phyloP scores from a whole-genome alignment of 2,329 filamentous ascomycete genomes.

The Fonsecaea erecta region DNA sequence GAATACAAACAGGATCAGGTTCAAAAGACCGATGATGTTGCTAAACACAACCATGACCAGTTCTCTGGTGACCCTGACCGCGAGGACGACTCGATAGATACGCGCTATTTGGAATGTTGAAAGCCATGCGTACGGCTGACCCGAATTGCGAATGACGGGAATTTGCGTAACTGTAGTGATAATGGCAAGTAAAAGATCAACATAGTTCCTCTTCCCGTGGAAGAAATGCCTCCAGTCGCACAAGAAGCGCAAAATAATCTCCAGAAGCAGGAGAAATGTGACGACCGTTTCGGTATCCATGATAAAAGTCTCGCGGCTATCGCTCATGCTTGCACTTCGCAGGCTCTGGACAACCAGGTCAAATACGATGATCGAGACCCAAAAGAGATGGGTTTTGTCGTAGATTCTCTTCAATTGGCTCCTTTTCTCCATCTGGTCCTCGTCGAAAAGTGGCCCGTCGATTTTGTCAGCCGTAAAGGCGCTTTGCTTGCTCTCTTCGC shows the following conservation, averaged over 20 bases:
- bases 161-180: conserved; percentile 84
- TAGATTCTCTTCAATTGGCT: conserved; percentile 69
- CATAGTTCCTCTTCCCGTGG: conserved; percentile 71
- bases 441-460: conserved; percentile 43
- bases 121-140: conserved; percentile 80
- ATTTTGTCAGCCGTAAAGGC: conserved; percentile 82
- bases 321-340: conserved; percentile 76
- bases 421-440: conserved; percentile 40
- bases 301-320: conserved; percentile 66
- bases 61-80: conserved; percentile 82
- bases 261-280: conserved; percentile 76
- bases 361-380: conserved; percentile 79
- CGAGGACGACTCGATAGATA: conserved; percentile 88
- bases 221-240: conserved; percentile 83
- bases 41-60: conserved; percentile 86
- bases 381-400: conserved; percentile 73
- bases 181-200: conserved; percentile 79
- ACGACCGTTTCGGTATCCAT: conserved; percentile 73
- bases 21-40: conserved; percentile 88
- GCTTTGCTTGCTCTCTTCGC: conserved; percentile 92
- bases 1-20: conserved; percentile 95
- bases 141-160: conserved; percentile 74
- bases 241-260: conserved; percentile 79
- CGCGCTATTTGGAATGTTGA: conserved; percentile 92
- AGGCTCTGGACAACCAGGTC: conserved; percentile 79